phyloP scores from a whole-genome alignment of 2,329 filamentous ascomycete genomes.

The Torrubiella hemipterigena region DNA sequence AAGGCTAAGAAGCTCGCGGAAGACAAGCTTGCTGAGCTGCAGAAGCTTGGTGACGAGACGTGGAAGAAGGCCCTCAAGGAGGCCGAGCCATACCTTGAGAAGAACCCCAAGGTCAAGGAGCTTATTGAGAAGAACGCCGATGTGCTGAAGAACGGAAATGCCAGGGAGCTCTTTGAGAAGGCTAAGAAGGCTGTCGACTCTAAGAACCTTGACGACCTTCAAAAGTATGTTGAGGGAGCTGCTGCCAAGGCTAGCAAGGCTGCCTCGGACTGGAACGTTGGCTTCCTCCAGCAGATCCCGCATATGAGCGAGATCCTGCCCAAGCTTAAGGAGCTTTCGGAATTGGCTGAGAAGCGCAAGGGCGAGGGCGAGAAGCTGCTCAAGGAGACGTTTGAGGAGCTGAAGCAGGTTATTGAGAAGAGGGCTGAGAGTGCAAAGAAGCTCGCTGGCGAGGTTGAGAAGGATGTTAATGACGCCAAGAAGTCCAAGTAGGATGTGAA shows the following conservation, averaged over 20 bases:
- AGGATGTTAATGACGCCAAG: neutral
- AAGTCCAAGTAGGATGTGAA: conserved; percentile 30
- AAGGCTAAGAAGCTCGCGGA: conserved; percentile 52
- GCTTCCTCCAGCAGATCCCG: conserved; percentile 40
- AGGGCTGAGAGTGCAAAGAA: conserved; percentile 17
- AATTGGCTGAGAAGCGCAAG: conserved; percentile 49
- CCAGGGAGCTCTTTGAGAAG: conserved; percentile 49
- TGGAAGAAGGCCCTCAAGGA: conserved; percentile 62
- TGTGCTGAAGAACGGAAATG: conserved; percentile 53
- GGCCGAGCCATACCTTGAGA: conserved; percentile 60
- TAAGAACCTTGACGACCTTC: conserved; percentile 38
- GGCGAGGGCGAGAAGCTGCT: conserved; percentile 52
- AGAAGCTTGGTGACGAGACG: conserved; percentile 57
- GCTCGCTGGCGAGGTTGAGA: neutral
- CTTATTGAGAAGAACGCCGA: conserved; percentile 60
- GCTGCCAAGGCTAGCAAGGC: conserved; percentile 11
- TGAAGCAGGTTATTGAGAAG: conserved; percentile 45
- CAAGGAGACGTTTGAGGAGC: conserved; percentile 50
- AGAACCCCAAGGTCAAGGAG: conserved; percentile 65
- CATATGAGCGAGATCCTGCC: conserved; percentile 47
- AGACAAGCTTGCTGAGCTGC: conserved; percentile 56
- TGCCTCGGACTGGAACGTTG: neutral
- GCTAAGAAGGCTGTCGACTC: conserved; percentile 49
- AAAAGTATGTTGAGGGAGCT: conserved; percentile 20
- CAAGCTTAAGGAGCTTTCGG: conserved; percentile 47